Evolutionary conservation across 2,329 filamentous ascomycete species (phyloP).

Genomic region (Aspergillus thermomutatus): DNA sequence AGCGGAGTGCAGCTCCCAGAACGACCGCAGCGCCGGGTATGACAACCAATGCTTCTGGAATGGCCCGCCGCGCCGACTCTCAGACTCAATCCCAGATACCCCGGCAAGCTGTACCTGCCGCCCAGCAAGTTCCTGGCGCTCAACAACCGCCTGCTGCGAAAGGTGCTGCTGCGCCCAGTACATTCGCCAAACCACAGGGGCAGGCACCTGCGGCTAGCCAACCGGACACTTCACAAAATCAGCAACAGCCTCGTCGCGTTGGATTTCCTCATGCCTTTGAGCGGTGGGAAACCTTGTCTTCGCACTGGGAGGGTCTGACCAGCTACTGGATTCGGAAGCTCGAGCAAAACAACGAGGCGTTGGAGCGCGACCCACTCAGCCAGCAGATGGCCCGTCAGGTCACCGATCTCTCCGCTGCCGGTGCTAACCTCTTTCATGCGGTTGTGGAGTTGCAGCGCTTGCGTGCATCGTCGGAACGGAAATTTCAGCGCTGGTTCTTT

Average conservation of each 20-base stretch:
- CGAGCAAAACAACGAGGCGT: slow-evolving; percentile 83
- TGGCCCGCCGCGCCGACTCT: slow-evolving; percentile 17
- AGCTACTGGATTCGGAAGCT: slow-evolving; percentile 95
- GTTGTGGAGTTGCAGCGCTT: slow-evolving; percentile 93
- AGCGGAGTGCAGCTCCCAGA: slow-evolving; percentile 19
- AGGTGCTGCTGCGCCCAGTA: slow-evolving; percentile 16
- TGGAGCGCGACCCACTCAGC: slow-evolving; percentile 76
- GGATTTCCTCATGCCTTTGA: slow-evolving; percentile 96
- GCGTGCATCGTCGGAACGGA: slow-evolving; percentile 90
- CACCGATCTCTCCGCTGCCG: slow-evolving; percentile 93
- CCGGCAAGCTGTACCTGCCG: slow-evolving; percentile 12
- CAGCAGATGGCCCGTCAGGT: slow-evolving; percentile 91
- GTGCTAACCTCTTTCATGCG: slow-evolving; percentile 94
- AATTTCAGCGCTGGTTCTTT: slow-evolving; percentile 98
- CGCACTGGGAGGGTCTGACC: slow-evolving; percentile 96
- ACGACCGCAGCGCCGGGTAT: slow-evolving; percentile 8
- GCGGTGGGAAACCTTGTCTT: slow-evolving; percentile 93
- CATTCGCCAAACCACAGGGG: slow-evolving; percentile 21
- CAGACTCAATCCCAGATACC: slow-evolving; percentile 11
- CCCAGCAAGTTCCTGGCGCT: slow-evolving; percentile 21
- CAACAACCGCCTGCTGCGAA: slow-evolving; percentile 24
- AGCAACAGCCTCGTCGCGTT: slow-evolving; percentile 49
- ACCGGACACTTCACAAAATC: slow-evolving; percentile 25
- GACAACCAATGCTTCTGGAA: slow-evolving; percentile 1
- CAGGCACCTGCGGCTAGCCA: slow-evolving; percentile 25